Percentiles rank a stretch among this genome's conserved stretches.
Conservation (phyloP, 192 early-diverging fungal genomes). For the Irineochytrium annulatum region DNA sequence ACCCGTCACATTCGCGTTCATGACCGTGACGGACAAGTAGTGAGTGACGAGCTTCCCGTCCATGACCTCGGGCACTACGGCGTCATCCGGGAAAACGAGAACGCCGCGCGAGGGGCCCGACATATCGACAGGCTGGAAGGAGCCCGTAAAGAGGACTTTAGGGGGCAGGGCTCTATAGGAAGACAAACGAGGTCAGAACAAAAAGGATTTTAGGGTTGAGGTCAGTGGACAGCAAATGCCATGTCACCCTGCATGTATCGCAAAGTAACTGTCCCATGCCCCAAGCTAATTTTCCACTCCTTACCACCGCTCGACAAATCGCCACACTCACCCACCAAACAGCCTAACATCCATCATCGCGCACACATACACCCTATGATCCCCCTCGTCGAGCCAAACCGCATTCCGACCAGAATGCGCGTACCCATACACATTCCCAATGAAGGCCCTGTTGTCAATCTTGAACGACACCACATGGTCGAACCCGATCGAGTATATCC, state of each 20-base stretch:
- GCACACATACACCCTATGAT: constrained; percentile 53
- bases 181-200: background rate
- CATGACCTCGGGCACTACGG: constrained; percentile 40
- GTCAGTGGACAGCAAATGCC: no score
- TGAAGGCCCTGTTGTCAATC: constrained; percentile 51
- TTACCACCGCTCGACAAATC: no score
- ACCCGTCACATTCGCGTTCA: constrained; percentile 35
- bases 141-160: constrained; percentile 28
- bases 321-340: constrained; percentile 48
- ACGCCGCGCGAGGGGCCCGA: constrained; percentile 11
- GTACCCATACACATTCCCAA: constrained; percentile 66
- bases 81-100: constrained; percentile 34
- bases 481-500: constrained; percentile 39
- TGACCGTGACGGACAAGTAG: constrained; percentile 39
- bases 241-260: no score
- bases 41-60: constrained; percentile 34
- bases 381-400: constrained; percentile 42
- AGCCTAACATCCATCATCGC: constrained; percentile 65
- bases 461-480: constrained; percentile 61
- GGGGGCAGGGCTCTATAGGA: constrained; percentile 26
- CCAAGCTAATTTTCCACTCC: no score
- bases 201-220: no score
- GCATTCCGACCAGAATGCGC: constrained; percentile 33
- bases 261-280: no score
- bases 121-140: constrained; percentile 13